A percentile compares a stretch with the other conserved stretches of the same genome.
These are phyloP conservation scores for Aspergillus sp. DNA, from an alignment of 2,329 filamentous ascomycete species.

Conservation along the genomic window DNA sequence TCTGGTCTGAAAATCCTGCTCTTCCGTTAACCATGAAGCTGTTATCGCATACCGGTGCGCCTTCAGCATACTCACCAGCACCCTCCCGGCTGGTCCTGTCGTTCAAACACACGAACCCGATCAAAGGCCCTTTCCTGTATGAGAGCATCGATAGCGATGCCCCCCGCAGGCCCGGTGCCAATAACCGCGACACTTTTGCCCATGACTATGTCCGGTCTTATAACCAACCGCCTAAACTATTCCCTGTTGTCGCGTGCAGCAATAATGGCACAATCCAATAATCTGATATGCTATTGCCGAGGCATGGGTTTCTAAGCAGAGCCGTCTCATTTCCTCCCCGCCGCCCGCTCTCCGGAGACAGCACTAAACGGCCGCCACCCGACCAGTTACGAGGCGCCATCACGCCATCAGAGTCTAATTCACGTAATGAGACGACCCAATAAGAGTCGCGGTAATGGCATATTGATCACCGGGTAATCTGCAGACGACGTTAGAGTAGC, in stretches of 20 bases:
- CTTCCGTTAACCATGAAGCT: neutral
- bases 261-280: neutral
- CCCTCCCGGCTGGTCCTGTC: slow-evolving; percentile 51
- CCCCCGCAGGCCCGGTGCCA: slow-evolving; percentile 53
- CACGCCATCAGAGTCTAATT: neutral
- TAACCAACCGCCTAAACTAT: too few relatives aligned
- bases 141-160: slow-evolving; percentile 53
- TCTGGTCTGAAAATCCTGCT: slow-evolving; percentile 24
- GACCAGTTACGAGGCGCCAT: neutral
- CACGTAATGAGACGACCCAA: neutral
- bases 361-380: neutral
- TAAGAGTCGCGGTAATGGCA: neutral
- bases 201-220: too few relatives aligned
- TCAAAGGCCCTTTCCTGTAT: slow-evolving; percentile 53
- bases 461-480: neutral
- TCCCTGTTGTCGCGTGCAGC: too few relatives aligned
- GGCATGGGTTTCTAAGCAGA: neutral
- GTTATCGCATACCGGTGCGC: neutral
- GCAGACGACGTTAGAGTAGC: neutral
- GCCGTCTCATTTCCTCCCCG: too few relatives aligned
- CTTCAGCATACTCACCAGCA: slow-evolving; percentile 45
- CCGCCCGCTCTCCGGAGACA: neutral
- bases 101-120: slow-evolving; percentile 53
- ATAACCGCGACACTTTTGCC: slow-evolving; percentile 48
- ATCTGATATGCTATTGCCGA: neutral